Evolutionary conservation across 148 eudicot genomes (phyloP), one percentile per base, ranked within the genome.

Genomic region (Camellia japonica): DNA sequence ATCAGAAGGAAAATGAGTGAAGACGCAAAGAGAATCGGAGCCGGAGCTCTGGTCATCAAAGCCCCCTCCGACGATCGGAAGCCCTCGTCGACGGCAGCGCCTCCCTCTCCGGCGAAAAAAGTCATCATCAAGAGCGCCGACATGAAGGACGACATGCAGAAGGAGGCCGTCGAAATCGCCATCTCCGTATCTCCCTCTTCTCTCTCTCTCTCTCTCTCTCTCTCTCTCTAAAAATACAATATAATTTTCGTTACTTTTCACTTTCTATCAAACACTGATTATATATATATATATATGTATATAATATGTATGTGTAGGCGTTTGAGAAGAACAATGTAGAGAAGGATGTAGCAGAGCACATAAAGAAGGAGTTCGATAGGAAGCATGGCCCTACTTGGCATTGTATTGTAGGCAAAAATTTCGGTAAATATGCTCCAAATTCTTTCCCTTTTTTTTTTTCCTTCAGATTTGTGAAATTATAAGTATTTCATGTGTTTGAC

Each of bases 391-490:
- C 97, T 44, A 95, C 97, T 46, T 95, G 98, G 98, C 98, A 93
- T 82, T 95, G 98, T 80, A 95, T 95, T 78, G 98, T 95, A n/a
- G 98, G 97, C 73, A 95, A 93, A 88, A 95, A 95, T 87, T 95
- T 93, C 54, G 98, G 97, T 95, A 93, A 76, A 61, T 60, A 23
- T 66, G n/a, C 55, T 44, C 18, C 56, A 59, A 44, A 30, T 41
- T 68, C 11, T 54, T 52, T 64, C 56, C 55, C 7, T 41, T 43
- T 65, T 54, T 14, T 30, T 30, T 30, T 30, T 30, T 1, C 38
- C 38, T 23, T 64, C 16, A 23, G 73, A 30, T 65, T 54, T 11
- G 3, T 51, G 20, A 71, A 16, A n/a, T 51, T 11, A 56, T 14
- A 73, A 55, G 55, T 73, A 55, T 73, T 73, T 23, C n/a, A 30